Base-by-base conservation (phyloP, 805 yeast genomes). In the Saturnispora mendoncae region DNA sequence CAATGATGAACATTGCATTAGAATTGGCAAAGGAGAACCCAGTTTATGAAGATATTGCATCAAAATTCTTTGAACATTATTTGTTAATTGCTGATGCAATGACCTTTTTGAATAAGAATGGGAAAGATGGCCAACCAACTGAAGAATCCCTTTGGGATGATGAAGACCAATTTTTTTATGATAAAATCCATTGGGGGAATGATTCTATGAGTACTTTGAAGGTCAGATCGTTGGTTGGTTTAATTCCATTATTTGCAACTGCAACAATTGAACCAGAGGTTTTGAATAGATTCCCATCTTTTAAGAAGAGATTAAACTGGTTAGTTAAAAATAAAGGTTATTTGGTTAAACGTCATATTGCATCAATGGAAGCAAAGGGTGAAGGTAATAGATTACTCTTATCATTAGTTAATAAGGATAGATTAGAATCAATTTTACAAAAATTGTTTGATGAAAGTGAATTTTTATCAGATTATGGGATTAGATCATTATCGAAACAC, bases 61-160 rank as follows among this genome's bases (percentile, higher is more conserved):
- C 94, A 41, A 88, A 87, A 64, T 87, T 87, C 61, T 86, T 87
- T 62, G 96, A 88, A 66, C 97, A 87, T 60, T 87, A 86, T 62
- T 63, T 88, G 45, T 69, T 86, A 55, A 87, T 87, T 66, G 86
- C 95, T 20, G 97, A 87, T 61, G 95, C 96, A 9, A 83, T 87
- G 94, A 78, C 94, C 12, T 84, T 74, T 59, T 66, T 70, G 35
- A 50, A 71, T 18, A 67, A 67, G 9, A 44, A 56, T 19, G 65
- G 60, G 8, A 42, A 43, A n/a, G 48, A 52, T 29, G 46, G 35
- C 6, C 28, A 38, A 12, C 63, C 64, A n/a, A 67, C 75, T 13
- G 74, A 71, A 31, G 76, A 73, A 49, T 80, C 88, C 1, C 67
- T 87, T 49, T 87, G 97, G 97, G 86, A 85, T 59, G 95, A 86